Evolutionary conservation across 768 basidiomycete species (phyloP).

Genomic region (Lentinula raphanica): DNA sequence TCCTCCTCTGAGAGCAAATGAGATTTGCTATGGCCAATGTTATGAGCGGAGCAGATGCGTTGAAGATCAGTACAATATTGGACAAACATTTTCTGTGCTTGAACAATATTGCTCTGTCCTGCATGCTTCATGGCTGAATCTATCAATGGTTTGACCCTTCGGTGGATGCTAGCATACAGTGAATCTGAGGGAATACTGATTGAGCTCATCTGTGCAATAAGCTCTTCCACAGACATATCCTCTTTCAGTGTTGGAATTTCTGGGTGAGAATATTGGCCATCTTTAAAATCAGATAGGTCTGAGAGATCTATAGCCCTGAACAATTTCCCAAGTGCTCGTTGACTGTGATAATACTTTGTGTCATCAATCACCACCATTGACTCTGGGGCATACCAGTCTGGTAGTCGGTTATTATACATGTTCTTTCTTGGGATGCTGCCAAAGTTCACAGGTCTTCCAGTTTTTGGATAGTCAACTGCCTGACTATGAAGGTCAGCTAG

Average conservation of each 20-base stretch:
- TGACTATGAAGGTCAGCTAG: conserved; percentile 56
- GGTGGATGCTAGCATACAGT: conserved; percentile 13
- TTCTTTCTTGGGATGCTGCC: conserved; percentile 38
- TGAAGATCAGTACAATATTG: conserved; percentile 45
- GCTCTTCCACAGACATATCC: too few relatives aligned
- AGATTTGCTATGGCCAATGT: conserved; percentile 37
- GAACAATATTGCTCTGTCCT: background rate
- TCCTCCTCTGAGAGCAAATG: conserved; percentile 56
- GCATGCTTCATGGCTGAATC: conserved; percentile 3
- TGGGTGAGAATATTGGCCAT: conserved; percentile 9
- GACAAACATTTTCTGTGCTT: conserved; percentile 20
- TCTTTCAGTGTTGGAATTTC: background rate
- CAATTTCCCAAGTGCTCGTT: conserved; percentile 53
- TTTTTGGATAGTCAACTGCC: conserved; percentile 67
- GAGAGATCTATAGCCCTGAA: conserved; percentile 59
- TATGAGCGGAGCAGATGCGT: conserved; percentile 41
- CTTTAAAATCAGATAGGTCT: too few relatives aligned
- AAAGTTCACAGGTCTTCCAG: conserved; percentile 41
- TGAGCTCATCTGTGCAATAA: too few relatives aligned
- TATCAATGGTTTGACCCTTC: conserved; percentile 22
- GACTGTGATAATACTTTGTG: conserved; percentile 46
- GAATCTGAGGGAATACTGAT: too few relatives aligned
- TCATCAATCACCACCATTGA: conserved; percentile 31
- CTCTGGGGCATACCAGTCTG: conserved; percentile 69
- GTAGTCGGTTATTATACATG: conserved; percentile 24